Base-by-base conservation (phyloP, 2,329 filamentous ascomycete species). In the Alternaria triticina region DNA sequence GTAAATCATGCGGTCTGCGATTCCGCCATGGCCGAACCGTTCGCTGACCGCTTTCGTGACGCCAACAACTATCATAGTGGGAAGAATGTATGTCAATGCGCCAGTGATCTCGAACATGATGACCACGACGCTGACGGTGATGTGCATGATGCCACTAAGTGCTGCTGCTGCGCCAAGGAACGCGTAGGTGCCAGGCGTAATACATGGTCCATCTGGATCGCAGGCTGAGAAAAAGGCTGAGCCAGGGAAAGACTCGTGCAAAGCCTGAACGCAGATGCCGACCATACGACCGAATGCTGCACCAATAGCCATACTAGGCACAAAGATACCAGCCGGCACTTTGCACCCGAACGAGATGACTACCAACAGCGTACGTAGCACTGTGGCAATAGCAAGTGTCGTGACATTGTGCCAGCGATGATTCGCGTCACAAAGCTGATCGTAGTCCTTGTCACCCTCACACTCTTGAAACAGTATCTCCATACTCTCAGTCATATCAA, bases 401-500 rank as follows among this genome's bases (percentile, higher is more conserved):
- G 91, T 74, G 7, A 97, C 88, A 82, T 97, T 97, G 57, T 85
- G 84, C 85, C 90, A 90, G 23, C 94, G 89, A 71, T 92, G 90
- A 55, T 91, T 84, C 79, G 82, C 87, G 78, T 97, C 92, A 85
- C 96, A 99, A 15, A 99, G 87, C 6, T 92, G 92, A 67, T 96
- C 89, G 71, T 97, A 97, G 75, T 95, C 93, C 77, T 97, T 91
- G 20, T 86, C 90, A 6, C 91, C 93, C 75, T 97, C 93, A 72
- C 96, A 99, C 77, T 99, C 96, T 13, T 92, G 86, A 79, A 99
- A 99, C 11, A 99, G 83, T 67, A 97, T 97, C 78, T 98, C 94
- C 96, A 99, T 98, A 83, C 94, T 97, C 83, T 98, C 95, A 0
- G 96, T 97, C 96, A 99, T 98, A 81, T 99, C 96, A 73, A 98